These are phyloP conservation scores for Taiozyma onychis DNA, from an alignment of 1,139 yeast species.

Conservation along the genomic window DNA sequence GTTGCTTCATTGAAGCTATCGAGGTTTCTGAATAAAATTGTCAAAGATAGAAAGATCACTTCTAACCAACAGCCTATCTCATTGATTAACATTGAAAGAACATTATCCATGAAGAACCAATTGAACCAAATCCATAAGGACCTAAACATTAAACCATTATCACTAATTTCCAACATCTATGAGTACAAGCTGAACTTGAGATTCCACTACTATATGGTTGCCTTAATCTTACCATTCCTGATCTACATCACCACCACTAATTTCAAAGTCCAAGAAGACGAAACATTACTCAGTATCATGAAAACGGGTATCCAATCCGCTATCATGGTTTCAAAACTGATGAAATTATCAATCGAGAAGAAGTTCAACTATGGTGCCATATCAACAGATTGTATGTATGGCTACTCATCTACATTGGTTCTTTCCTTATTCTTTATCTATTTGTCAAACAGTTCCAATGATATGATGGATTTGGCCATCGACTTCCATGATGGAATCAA, in stretches of 20 bases:
- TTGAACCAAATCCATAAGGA: conserved; percentile 28
- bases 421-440: conserved; percentile 30
- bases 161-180: conserved; percentile 28
- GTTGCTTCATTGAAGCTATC: conserved; percentile 29
- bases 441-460: conserved; percentile 28
- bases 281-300: conserved; percentile 31
- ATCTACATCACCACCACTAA: conserved; percentile 29
- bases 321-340: conserved; percentile 30
- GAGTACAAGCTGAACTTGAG: conserved; percentile 34
- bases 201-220: conserved; percentile 33
- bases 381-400: conserved; percentile 35
- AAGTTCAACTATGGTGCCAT: conserved; percentile 36
- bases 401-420: conserved; percentile 35
- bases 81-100: conserved; percentile 31
- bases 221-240: conserved; percentile 35
- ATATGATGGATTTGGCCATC: conserved; percentile 25
- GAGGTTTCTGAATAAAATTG: conserved; percentile 30
- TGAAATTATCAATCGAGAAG: conserved; percentile 26
- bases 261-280: conserved; percentile 27
- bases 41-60: conserved; percentile 30
- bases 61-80: conserved; percentile 32
- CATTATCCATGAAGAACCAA: conserved; percentile 29
- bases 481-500: conserved; percentile 13
- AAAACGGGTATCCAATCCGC: conserved; percentile 34
- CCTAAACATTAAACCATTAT: conserved; percentile 13